These are phyloP conservation scores for Termitomyces sp. DNA, from an alignment of 1,284 basidiomycete species.

Conservation along the genomic window DNA sequence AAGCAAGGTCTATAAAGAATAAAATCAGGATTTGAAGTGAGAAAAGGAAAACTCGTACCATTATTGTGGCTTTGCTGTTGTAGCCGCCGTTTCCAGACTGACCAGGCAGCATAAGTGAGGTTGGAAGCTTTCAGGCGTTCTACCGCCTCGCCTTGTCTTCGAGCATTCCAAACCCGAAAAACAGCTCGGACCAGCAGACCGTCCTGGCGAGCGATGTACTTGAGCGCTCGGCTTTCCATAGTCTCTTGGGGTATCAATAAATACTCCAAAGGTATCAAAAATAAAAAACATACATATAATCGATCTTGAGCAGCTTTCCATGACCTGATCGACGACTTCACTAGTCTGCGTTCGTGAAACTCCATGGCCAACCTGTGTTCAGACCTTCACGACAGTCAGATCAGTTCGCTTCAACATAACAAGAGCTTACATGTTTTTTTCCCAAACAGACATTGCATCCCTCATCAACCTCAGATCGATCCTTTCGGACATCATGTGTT, in stretches of 20 bases:
- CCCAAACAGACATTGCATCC: slow-evolving; percentile 49
- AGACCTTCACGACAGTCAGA: slow-evolving; percentile 29
- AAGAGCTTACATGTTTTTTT: slow-evolving; percentile 43
- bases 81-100: slow-evolving; percentile 49
- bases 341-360: slow-evolving; percentile 37
- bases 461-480: slow-evolving; percentile 43
- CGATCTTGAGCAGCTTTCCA: slow-evolving; percentile 54
- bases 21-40: background rate
- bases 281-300: slow-evolving; percentile 40
- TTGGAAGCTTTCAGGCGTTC: slow-evolving; percentile 48
- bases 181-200: slow-evolving; percentile 59
- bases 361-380: slow-evolving; percentile 38
- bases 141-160: slow-evolving; percentile 59
- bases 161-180: slow-evolving; percentile 68
- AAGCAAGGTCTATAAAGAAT: slow-evolving; percentile 40
- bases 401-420: background rate
- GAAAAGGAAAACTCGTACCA: slow-evolving; percentile 32
- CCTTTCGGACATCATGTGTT: slow-evolving; percentile 38
- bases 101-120: slow-evolving; percentile 42
- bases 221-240: slow-evolving; percentile 50
- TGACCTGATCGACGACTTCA: slow-evolving; percentile 40
- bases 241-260: slow-evolving; percentile 20
- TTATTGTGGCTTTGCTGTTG: slow-evolving; percentile 36
- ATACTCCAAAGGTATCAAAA: slow-evolving; percentile 1
- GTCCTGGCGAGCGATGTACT: slow-evolving; percentile 58